Evolutionary conservation across 345 rosid genomes (phyloP), one percentile per base, ranked within the genome.

Genomic region (Eucalyptus tenuipes): DNA sequence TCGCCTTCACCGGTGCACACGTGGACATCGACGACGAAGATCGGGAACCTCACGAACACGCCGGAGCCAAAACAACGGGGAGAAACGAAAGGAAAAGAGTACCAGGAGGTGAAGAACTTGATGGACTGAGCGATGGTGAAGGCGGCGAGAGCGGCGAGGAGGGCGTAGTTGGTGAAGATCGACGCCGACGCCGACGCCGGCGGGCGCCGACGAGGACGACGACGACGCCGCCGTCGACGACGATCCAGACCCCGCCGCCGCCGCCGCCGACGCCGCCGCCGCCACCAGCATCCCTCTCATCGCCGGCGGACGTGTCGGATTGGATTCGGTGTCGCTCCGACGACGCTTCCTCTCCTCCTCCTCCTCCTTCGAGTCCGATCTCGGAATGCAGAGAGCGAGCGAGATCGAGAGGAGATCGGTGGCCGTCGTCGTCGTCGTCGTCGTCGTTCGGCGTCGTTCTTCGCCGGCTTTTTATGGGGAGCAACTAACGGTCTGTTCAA

Each of bases 101-200:
- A 88, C 89, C 89, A 88, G 89, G 89, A 45, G 25, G 89, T 75
- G 64, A 88, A 45, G 86, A 88, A 75, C 86, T 88, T 88, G 48
- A 88, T 88, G 40, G 86, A 88, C 40, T 88, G 89, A 25, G 89
- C 89, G 40, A 88, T 88, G 49, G 85, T 2, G 85, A 88, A 88
- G 5, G 89, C 86, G 64, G 16, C 45, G 80, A 88, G 13, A 25
- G 89, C 86, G 40, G 85, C 52, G 53, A 88, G 49, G 49, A 88
- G 86, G 44, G 89, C 85, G 85, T 50, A 88, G 66, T 88, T 88
- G 22, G 2, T 75, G 48, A 88, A 88, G 66, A 88, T 31, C 47
- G 89, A 88, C 13, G 45, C 13, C n/a, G 88, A 68, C 8, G 86
- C 40, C 45, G 85, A 47, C n/a, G 29, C 22, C 42, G 88, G 22